These are phyloP conservation scores for Mortierella antarctica DNA, from an alignment of 192 early-diverging fungal genomes.

Conservation along the genomic window DNA sequence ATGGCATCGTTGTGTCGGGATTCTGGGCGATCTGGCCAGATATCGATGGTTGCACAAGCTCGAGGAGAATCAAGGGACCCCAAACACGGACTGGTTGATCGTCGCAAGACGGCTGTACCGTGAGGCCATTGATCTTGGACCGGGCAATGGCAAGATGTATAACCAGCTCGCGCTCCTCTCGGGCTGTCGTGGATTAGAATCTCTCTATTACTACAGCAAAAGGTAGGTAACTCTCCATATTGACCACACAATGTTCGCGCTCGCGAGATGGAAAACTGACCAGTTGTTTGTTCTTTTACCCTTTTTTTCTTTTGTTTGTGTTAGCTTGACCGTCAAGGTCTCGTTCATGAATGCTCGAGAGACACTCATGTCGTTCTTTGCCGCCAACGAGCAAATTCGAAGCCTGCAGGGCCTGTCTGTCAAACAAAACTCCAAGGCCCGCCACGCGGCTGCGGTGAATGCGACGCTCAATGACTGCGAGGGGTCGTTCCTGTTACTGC, in stretches of 20 bases:
- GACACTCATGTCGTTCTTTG: constrained; percentile 60
- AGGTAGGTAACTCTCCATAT: constrained; percentile 30
- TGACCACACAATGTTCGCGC: not conserved
- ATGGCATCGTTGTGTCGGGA: constrained; percentile 62
- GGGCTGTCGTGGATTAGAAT: constrained; percentile 35
- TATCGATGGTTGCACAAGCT: constrained; percentile 61
- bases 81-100: constrained; percentile 28
- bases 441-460: constrained; percentile 8
- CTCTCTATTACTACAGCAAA: constrained; percentile 51
- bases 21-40: constrained; percentile 62
- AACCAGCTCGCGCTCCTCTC: constrained; percentile 61
- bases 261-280: not conserved
- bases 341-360: constrained; percentile 65
- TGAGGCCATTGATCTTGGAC: constrained; percentile 52
- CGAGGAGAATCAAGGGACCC: constrained; percentile 24
- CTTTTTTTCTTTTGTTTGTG: not conserved
- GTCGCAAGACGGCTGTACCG: constrained; percentile 46
- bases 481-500: constrained; percentile 57
- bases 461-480: constrained; percentile 36
- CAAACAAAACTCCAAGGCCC: constrained; percentile 33
- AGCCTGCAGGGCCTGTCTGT: constrained; percentile 11
- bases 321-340: constrained; percentile 62
- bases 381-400: constrained; percentile 55
- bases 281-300: not conserved
- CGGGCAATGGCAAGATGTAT: constrained; percentile 62